Percentiles rank a stretch among this genome's conserved stretches.
phyloP scores from a whole-genome alignment of 2,329 filamentous ascomycete species.

The Pezicula carpinea region DNA sequence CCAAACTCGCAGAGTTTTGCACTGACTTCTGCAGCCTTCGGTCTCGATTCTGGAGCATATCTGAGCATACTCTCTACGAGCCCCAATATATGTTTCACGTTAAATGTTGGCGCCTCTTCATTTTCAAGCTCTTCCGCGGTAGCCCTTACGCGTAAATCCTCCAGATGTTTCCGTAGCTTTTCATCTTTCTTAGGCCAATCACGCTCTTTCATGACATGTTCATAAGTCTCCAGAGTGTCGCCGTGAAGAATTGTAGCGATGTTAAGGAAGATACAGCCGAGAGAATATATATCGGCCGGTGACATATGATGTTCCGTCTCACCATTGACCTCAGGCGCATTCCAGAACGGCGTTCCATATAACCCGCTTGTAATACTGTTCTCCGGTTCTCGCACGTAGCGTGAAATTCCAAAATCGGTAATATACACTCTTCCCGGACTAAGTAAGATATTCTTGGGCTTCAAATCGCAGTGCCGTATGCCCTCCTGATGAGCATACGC shows the following conservation, averaged over 20 bases:
- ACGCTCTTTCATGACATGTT: constrained; percentile 31
- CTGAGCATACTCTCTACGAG: constrained; percentile 49
- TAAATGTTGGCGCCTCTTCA: constrained; percentile 12
- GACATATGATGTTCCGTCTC: constrained; percentile 40
- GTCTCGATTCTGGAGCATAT: constrained; percentile 43
- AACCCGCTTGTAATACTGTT: constrained; percentile 39
- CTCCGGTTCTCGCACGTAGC: constrained; percentile 40
- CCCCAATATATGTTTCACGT: constrained; percentile 34
- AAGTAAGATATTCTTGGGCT: constrained; percentile 43
- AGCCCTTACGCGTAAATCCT: constrained; percentile 11
- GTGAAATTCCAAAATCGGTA: constrained; percentile 45
- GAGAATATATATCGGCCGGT: constrained; percentile 43
- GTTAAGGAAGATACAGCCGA: constrained; percentile 41
- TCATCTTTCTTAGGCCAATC: constrained; percentile 30
- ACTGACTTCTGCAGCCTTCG: constrained; percentile 46
- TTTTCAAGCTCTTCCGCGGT: constrained; percentile 10
- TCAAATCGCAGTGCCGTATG: constrained; percentile 43
- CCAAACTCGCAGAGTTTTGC: constrained; percentile 40
- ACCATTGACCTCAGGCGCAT: constrained; percentile 38
- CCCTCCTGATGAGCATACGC: constrained; percentile 26
- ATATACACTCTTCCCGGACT: constrained; percentile 41
- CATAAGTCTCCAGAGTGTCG: constrained; percentile 34
- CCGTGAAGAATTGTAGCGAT: constrained; percentile 41
- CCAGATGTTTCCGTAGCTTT: constrained; percentile 12
- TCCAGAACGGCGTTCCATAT: constrained; percentile 38